Evolutionary conservation across 2,329 filamentous ascomycete species (phyloP).

Genomic region (Domatiomyces globalis): DNA sequence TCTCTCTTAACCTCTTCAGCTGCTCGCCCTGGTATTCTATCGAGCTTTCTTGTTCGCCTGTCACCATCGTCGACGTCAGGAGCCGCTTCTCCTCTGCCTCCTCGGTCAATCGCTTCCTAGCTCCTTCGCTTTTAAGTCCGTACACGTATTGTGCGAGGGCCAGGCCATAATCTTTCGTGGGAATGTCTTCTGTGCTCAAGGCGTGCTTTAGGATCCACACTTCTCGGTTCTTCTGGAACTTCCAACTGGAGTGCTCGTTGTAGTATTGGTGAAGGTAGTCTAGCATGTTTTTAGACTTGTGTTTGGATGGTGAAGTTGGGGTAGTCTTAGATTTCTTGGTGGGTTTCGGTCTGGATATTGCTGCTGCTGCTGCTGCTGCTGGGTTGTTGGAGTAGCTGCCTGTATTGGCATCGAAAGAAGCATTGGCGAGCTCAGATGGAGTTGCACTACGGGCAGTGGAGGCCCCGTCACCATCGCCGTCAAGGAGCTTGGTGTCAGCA

Average conservation of each 20-base stretch:
- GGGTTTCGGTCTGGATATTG: slow-evolving; percentile 18
- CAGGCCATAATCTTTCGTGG: slow-evolving; percentile 53
- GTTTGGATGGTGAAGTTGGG: slow-evolving; percentile 8
- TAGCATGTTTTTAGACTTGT: slow-evolving; percentile 11
- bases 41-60: background rate
- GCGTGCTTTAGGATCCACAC: slow-evolving; percentile 70
- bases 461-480: slow-evolving; percentile 36
- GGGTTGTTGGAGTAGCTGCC: background rate
- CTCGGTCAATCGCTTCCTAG: slow-evolving; percentile 31
- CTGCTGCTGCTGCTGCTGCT: slow-evolving; percentile 5
- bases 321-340: slow-evolving; percentile 19
- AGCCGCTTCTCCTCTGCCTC: background rate
- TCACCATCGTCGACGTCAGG: background rate
- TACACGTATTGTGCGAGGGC: slow-evolving; percentile 63
- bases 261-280: slow-evolving; percentile 67
- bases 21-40: background rate
- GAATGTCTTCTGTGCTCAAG: slow-evolving; percentile 58
- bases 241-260: slow-evolving; percentile 59
- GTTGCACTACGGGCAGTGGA: background rate
- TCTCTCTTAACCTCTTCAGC: background rate
- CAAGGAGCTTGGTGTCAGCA: slow-evolving; percentile 45
- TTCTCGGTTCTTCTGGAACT: slow-evolving; percentile 92
- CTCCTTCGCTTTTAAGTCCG: slow-evolving; percentile 61
- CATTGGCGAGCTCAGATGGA: background rate
- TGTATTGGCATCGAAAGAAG: background rate